Evolutionary conservation across 1,139 yeast species (phyloP), one percentile per base, ranked within the genome.

Genomic region (Suhomyces taliae): DNA sequence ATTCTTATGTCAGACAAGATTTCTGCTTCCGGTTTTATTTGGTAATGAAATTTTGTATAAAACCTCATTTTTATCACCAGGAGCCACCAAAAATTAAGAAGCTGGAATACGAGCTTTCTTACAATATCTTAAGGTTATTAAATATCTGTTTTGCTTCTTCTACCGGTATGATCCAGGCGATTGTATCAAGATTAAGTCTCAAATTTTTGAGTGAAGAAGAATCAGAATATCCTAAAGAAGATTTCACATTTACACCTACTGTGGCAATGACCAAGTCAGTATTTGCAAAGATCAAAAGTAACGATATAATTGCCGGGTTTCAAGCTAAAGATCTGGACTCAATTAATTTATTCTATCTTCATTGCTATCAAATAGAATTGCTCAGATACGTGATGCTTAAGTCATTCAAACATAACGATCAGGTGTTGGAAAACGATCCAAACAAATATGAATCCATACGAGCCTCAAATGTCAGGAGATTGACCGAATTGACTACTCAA

Each of bases 331-430:
- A 41, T 14, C 6, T 11, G 4, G 37, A 36, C 4, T 24, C 32
- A 8, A 40, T 53, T 11, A 44, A 47, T 37, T 34, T 35, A 10
- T 55, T 56, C 46, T 56, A 52, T 49, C 36, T 41, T 33, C 44
- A 51, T 47, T 47, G 52, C 38, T 54, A 50, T 45, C 43, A 47
- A n/a, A 51, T 54, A 12, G 45, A 47, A 14, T 46, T 56, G 5
- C 40, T 56, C 27, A 40, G 47, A 15, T 40, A 37, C 12, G 38
- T 51, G 3, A 34, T 54, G 8, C 36, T 48, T 1, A 38, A 40
- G 14, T 38, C 52, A 27, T 51, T 39, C 34, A 37, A 14, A 15
- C 27, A 39, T 15, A 43, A 38, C 35, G 34, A 33, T 4, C 33
- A 38, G 11, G 29, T 9, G 7, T 43, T n/a, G 4, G 43, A 37